These are phyloP conservation scores for Caryopteris hybrid DNA, from an alignment of 305 asterid species.

Conservation along the genomic window DNA sequence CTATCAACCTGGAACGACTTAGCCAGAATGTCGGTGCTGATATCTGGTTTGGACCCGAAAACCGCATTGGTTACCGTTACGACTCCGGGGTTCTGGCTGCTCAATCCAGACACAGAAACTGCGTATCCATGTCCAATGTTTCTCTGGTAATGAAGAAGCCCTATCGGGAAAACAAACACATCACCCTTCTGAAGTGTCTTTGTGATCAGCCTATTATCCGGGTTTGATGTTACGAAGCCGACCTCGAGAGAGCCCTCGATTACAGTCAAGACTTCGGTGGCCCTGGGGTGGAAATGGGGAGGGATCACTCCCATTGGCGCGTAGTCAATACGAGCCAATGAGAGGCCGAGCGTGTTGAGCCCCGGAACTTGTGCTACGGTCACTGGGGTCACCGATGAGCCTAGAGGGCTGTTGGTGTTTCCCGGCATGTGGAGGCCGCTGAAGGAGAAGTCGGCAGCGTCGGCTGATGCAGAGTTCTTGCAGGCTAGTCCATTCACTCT, in stretches of 20 bases:
- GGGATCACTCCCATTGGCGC: conserved; percentile 5
- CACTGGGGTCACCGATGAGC: not conserved
- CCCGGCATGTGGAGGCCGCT: too few species aligned
- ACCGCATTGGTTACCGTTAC: conserved; percentile 8
- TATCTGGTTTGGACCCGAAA: conserved; percentile 13
- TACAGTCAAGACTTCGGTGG: too few species aligned
- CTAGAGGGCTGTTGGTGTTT: not conserved
- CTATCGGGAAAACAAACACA: too few species aligned
- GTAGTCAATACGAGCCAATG: conserved; percentile 16
- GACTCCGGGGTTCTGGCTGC: conserved; percentile 17
- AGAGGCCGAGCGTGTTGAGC: conserved; percentile 25
- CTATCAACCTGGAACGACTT: conserved; percentile 18
- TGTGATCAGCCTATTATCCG: not conserved
- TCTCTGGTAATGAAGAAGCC: too few species aligned
- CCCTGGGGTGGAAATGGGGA: too few species aligned
- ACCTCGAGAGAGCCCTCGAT: not conserved
- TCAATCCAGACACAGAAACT: conserved; percentile 12
- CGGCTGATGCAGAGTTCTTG: too few species aligned
- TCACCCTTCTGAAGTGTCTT: conserved; percentile 13
- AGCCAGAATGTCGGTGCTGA: conserved; percentile 12
- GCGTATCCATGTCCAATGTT: not conserved
- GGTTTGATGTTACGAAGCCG: conserved; percentile 11
- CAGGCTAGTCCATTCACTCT: too few species aligned
- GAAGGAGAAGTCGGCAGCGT: too few species aligned
- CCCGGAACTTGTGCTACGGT: conserved; percentile 12